These are phyloP conservation scores for Talinum fruticosum DNA, from an alignment of 148 eudicot genomes.

Conservation along the genomic window DNA sequence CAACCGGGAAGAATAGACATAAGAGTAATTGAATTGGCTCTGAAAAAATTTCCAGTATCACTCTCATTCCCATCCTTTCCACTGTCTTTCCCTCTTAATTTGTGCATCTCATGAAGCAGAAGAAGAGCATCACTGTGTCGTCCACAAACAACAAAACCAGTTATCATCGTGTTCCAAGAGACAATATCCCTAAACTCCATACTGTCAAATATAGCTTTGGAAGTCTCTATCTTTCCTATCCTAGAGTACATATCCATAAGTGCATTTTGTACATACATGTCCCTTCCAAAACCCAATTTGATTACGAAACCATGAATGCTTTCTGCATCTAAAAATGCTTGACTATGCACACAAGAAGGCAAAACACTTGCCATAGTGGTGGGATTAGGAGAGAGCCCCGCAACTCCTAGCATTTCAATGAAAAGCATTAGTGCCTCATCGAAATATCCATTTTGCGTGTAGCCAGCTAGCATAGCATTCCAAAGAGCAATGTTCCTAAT, in stretches of 20 bases:
- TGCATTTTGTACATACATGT: slow-evolving; percentile 70
- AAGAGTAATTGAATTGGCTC: slow-evolving; percentile 71
- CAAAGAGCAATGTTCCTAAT: slow-evolving; percentile 53
- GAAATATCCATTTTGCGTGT: slow-evolving; percentile 61
- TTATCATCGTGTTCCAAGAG: slow-evolving; percentile 86
- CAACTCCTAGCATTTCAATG: slow-evolving; percentile 50
- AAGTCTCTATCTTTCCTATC: slow-evolving; percentile 53
- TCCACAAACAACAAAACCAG: slow-evolving; percentile 74
- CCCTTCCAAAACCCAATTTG: slow-evolving; percentile 59
- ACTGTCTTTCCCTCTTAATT: slow-evolving; percentile 11
- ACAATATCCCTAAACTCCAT: slow-evolving; percentile 69
- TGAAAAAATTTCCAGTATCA: slow-evolving; percentile 22
- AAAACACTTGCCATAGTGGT: slow-evolving; percentile 77
- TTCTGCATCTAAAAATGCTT: slow-evolving; percentile 53
- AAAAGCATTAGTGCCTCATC: slow-evolving; percentile 62
- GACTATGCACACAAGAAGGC: slow-evolving; percentile 72
- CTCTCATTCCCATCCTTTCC: slow-evolving; percentile 25
- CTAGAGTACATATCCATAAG: slow-evolving; percentile 87
- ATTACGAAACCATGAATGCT: slow-evolving; percentile 69
- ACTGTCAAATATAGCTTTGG: slow-evolving; percentile 53
- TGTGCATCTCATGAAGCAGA: slow-evolving; percentile 64
- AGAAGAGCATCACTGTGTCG: slow-evolving; percentile 59
- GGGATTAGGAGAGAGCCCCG: slow-evolving; percentile 60
- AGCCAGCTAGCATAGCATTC: slow-evolving; percentile 93
- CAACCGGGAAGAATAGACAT: slow-evolving; percentile 89